These are phyloP conservation scores for Eutypella sp. DNA, from an alignment of 2,329 filamentous ascomycete species.

Conservation along the genomic window DNA sequence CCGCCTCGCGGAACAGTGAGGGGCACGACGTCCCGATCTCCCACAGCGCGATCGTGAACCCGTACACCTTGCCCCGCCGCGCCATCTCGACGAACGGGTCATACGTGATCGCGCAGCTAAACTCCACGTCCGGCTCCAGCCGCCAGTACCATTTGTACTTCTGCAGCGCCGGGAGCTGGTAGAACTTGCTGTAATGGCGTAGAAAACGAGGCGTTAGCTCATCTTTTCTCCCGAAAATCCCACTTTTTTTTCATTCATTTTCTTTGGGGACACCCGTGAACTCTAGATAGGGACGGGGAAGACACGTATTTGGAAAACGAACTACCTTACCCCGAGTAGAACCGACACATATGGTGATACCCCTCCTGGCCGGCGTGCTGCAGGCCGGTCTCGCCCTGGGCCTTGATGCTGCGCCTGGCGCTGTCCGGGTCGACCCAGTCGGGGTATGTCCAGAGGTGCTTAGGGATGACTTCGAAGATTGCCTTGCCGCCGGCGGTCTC, in stretches of 20 bases:
- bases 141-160: constrained; percentile 45
- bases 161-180: constrained; percentile 34
- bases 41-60: constrained; percentile 39
- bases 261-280: background rate
- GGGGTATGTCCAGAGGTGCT: constrained; percentile 37
- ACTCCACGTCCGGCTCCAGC: constrained; percentile 40
- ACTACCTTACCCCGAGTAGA: constrained; percentile 37
- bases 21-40: constrained; percentile 38
- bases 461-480: constrained; percentile 37
- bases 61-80: constrained; percentile 37
- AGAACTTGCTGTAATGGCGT: constrained; percentile 32
- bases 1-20: constrained; percentile 34
- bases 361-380: constrained; percentile 35
- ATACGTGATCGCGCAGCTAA: constrained; percentile 41
- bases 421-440: constrained; percentile 25
- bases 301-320: background rate
- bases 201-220: background rate
- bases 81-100: constrained; percentile 44
- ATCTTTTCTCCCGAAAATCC: background rate
- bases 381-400: constrained; percentile 27
- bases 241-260: background rate
- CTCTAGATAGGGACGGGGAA: background rate
- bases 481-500: constrained; percentile 31
- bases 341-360: constrained; percentile 39
- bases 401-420: constrained; percentile 28